Conservation (phyloP, 1,284 basidiomycete species). For the Ceratorhiza oryzae-sativae region DNA sequence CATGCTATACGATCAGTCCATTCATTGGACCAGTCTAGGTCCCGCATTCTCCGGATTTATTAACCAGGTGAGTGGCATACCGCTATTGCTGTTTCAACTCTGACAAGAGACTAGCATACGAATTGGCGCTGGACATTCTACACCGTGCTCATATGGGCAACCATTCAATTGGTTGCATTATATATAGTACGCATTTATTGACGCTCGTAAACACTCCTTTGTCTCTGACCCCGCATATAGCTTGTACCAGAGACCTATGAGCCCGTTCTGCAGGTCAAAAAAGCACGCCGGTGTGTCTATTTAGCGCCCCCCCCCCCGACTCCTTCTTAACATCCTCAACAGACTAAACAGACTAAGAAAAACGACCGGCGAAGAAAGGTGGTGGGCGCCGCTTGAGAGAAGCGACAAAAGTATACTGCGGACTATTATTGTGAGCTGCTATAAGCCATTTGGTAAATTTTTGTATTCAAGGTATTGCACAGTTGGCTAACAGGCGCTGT, state of each 20-base stretch:
- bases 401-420: conserved; percentile 55
- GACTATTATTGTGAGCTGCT: conserved; percentile 63
- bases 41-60: conserved; percentile 44
- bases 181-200: conserved; percentile 27
- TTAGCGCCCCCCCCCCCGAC: too few relatives aligned
- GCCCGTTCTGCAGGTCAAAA: conserved; percentile 68
- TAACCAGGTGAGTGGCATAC: conserved; percentile 35
- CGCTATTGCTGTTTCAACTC: conserved; percentile 37
- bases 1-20: conserved; percentile 52
- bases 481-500: neutral
- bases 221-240: conserved; percentile 23
- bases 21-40: conserved; percentile 53
- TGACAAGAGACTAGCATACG: conserved; percentile 48
- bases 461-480: too few relatives aligned
- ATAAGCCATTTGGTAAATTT: conserved; percentile 73
- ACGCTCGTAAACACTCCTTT: neutral
- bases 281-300: conserved; percentile 55
- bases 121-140: conserved; percentile 59
- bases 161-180: conserved; percentile 40
- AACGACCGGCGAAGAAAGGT: conserved; percentile 57
- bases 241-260: conserved; percentile 80
- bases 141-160: conserved; percentile 50
- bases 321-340: too few relatives aligned
- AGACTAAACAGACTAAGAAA: conserved; percentile 61
- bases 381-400: conserved; percentile 65